These are phyloP conservation scores for Daphne laureola DNA, from an alignment of 441 rosid species.

Conservation along the genomic window DNA sequence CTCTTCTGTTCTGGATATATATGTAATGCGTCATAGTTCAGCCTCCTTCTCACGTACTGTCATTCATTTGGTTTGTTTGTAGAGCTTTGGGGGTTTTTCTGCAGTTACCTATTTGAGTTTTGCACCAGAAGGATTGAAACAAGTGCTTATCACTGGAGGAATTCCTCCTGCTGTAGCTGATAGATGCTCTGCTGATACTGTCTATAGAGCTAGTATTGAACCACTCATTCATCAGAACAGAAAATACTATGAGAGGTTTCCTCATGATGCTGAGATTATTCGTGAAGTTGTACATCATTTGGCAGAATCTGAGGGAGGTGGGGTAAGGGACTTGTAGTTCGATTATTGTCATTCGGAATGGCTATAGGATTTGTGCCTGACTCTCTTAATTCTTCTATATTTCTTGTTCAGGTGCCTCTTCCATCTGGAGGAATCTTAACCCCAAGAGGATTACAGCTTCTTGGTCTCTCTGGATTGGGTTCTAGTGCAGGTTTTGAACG, in stretches of 20 bases:
- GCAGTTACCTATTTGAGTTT: constrained; percentile 83
- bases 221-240: constrained; percentile 63
- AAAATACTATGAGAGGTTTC: constrained; percentile 87
- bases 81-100: constrained; percentile 97
- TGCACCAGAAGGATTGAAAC: constrained; percentile 87
- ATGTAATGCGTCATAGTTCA: not conserved
- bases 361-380: constrained; percentile 10
- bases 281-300: constrained; percentile 54
- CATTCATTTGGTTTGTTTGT: constrained; percentile 16
- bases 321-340: constrained; percentile 39
- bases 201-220: constrained; percentile 48
- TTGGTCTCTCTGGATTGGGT: constrained; percentile 86
- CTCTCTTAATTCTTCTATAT: constrained; percentile 4
- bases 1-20: not conserved
- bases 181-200: constrained; percentile 67
- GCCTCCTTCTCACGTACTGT: not conserved
- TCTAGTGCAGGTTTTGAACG: constrained; percentile 86
- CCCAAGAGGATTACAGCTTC: constrained; percentile 72
- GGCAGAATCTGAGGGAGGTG: constrained; percentile 78
- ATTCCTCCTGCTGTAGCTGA: constrained; percentile 68
- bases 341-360: constrained; percentile 3
- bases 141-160: constrained; percentile 92
- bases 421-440: constrained; percentile 90
- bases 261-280: constrained; percentile 64
- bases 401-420: constrained; percentile 53